Base-by-base conservation (phyloP, 176 grass and related monocot species). In the Ensete ventricosum region DNA sequence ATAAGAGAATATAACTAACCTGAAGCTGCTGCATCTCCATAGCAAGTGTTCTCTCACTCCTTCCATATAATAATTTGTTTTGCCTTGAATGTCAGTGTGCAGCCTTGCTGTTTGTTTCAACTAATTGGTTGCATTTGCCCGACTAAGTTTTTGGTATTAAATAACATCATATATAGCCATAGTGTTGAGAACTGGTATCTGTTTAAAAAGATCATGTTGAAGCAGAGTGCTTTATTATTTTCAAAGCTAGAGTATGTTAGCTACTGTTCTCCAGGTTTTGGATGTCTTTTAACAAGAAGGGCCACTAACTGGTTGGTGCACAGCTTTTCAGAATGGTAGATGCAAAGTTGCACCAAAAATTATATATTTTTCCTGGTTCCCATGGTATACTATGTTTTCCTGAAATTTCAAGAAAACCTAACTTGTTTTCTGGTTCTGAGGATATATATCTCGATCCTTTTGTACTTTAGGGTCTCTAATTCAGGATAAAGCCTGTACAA, bases 101-200 rank as follows among this genome's bases (percentile, higher is more conserved):
- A 10, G 48, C 67, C 67, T 52, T 70, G 16, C 67, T 51, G 16
- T 25, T 50, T 70, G 67, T 51, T 70, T 34, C 67, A 70, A 70
- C 67, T 20, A 22, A 51, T 50, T 21, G 16, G 67, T 52, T 12
- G 67, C 67, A 70, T 14, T n/a, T 43, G 29, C 11, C 67, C 22
- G 48, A 52, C 67, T 50, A 16, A 12, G 67, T 52, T 70, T 70
- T 1, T 65, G 23, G 23, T 19, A 65, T 65, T 25, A 26, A 12
- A 27, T 70, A 51, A 43, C 34, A 43, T 43, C 34, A 34, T 19
- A 6, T 7, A 70, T 10, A 17, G 9, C 17, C 9, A 19, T 70
- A 21, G 9, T n/a, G 14, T 50, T 25, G 67, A 10, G 9, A 16
- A 34, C 34, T 43, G 34, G 34, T 5, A 43, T 43, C 34, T 51